Base-by-base conservation (phyloP, 495 filamentous ascomycete species). In the Gamarada debralockiae region DNA sequence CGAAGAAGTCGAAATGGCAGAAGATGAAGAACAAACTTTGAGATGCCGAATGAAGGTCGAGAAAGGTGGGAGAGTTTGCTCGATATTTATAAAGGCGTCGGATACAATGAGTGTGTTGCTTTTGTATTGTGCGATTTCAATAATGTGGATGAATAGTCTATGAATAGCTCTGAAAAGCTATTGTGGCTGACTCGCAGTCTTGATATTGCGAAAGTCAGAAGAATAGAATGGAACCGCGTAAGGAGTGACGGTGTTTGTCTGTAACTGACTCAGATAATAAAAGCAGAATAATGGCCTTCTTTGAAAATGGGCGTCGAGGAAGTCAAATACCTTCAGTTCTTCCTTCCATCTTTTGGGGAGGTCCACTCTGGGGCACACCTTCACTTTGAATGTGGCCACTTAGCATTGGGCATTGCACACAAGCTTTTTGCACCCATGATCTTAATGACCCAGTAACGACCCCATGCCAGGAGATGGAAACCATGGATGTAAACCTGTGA, bases 151-250 rank as follows among this genome's bases (percentile, higher is more conserved):
- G 23, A 48, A 48, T 48, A 33, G 31, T 6, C 34, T 29, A 37
- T 20, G 27, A 36, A 13, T 48, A 23, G 14, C 12, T 24, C 9
- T 37, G 7, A 53, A 37, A 20, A 46, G 15, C 33, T 21, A 24
- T 38, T 36, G 20, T 43, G 17, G 22, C 4, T 15, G 31, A 46
- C 2, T 33, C 42, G 27, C 45, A 50, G 44, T 44, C 46, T 43
- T 42, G 37, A 27, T 24, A 45, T 42, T 17, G 27, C 13, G 12
- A 43, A 40, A 23, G 41, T 21, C 13, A 20, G 29, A n/a, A 18
- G 48, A 51, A 51, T 3, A 20, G 41, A 39, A 53, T 39, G 5
- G 20, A 44, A 50, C 25, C 27, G 53, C 46, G n/a, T 50, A 56
- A 56, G 46, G 53, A 56, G 40, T 17, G 53, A 54, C 41, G 22